These are phyloP conservation scores for Amphicarpaea edgeworthii DNA, from an alignment of 306 rosid species.

Conservation along the genomic window DNA sequence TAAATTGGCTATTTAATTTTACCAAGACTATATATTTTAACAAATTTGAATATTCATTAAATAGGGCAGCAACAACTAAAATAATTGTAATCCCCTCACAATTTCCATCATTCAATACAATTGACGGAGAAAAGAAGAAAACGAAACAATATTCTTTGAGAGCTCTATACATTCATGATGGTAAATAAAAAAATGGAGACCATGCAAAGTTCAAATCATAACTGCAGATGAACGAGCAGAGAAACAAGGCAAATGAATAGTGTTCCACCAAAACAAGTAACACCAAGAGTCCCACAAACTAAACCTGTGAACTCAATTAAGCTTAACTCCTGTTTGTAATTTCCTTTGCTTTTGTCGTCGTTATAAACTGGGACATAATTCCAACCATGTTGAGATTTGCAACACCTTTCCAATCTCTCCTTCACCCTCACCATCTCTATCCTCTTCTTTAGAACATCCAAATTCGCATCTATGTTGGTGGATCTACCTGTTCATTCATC, in stretches of 20 bases:
- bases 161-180: not conserved
- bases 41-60: not conserved
- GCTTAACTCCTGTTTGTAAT: slow-evolving; percentile 33
- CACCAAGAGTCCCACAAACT: slow-evolving; percentile 52
- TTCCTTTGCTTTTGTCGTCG: slow-evolving; percentile 29
- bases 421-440: slow-evolving; percentile 59
- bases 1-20: not conserved
- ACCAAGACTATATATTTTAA: not conserved
- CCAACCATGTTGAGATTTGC: slow-evolving; percentile 59
- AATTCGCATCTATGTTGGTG: slow-evolving; percentile 59
- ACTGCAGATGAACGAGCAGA: slow-evolving; percentile 49
- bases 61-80: slow-evolving; percentile 1
- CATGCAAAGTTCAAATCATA: not conserved
- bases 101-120: slow-evolving; percentile 3
- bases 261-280: slow-evolving; percentile 57
- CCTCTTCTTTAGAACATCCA: slow-evolving; percentile 59
- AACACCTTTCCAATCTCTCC: slow-evolving; percentile 63
- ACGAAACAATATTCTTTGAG: not conserved
- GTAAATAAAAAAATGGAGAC: not conserved
- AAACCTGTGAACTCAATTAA: slow-evolving; percentile 47
- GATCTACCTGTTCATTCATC: slow-evolving; percentile 46
- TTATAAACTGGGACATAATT: slow-evolving; percentile 43
- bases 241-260: slow-evolving; percentile 58
- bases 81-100: not conserved
- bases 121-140: not conserved